A percentile compares a stretch with the other conserved stretches of the same genome.
These are phyloP conservation scores for Globisporangium solare DNA, from an alignment of 352 stramenopile species.

Conservation along the genomic window DNA sequence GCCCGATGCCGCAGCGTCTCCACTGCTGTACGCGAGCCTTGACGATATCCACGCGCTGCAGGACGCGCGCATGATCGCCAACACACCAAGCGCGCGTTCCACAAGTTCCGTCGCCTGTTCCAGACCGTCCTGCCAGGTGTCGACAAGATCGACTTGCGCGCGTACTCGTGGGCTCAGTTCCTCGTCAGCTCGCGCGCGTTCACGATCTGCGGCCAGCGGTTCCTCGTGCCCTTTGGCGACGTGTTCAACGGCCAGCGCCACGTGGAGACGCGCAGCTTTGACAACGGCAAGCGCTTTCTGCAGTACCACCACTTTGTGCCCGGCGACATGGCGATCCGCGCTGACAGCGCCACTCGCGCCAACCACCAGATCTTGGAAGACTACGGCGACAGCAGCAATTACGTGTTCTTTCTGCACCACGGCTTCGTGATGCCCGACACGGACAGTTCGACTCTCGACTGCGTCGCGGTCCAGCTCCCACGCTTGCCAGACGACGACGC, in stretches of 20 bases:
- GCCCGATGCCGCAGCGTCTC: conserved; percentile 11
- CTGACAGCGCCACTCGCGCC: conserved; percentile 39
- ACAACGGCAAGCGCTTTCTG: conserved; percentile 55
- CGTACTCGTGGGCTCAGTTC: conserved; percentile 47
- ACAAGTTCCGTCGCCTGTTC: conserved; percentile 47
- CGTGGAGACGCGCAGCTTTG: conserved; percentile 14
- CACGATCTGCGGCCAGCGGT: conserved; percentile 64
- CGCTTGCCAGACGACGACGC: conserved; percentile 7
- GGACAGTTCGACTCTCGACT: conserved; percentile 70
- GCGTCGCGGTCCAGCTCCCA: conserved; percentile 44
- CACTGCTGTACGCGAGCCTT: conserved; percentile 33
- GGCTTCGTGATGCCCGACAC: conserved; percentile 89
- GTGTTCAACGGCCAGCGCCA: conserved; percentile 80
- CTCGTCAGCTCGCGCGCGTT: conserved; percentile 76
- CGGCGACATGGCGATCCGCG: conserved; percentile 48
- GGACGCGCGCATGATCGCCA: conserved; percentile 37
- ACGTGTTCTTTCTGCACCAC: conserved; percentile 85
- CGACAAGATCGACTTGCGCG: conserved; percentile 5
- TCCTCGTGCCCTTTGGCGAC: conserved; percentile 84
- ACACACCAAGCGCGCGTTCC: conserved; percentile 22
- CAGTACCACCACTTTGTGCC: conserved; percentile 44
- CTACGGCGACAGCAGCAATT: conserved; percentile 94
- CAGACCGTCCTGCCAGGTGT: conserved; percentile 9
- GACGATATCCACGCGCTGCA: conserved; percentile 32
- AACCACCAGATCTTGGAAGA: conserved; percentile 88